Base-by-base conservation (phyloP, 169 alveolate genomes). In the Toxoplasma gondii region DNA sequence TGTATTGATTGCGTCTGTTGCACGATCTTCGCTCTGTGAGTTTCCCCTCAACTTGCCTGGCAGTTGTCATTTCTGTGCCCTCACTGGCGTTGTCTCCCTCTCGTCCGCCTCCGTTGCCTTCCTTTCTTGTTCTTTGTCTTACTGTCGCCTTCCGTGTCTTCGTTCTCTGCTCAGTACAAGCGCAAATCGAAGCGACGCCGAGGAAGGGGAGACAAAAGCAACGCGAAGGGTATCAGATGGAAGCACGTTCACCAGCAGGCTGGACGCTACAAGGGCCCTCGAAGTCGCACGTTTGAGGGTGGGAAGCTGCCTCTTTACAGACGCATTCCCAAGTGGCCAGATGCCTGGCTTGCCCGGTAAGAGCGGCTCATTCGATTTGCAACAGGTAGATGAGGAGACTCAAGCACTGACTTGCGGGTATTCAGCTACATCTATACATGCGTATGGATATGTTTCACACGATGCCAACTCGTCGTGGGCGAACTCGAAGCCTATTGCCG, bases 401-500 rank as follows among this genome's bases (percentile, higher is more conserved):
- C 45, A 17, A 1, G 31, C 34, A 31, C 19, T 17, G 38, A 31
- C 58, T 34, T 38, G 53, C 53, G n/a, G n/a, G 41, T 39, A 39
- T 43, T 24, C 27, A 82, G 38, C 0, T 82, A 44, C 41, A 41
- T 82, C 38, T 41, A 82, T 82, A 82, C 27, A 82, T 82, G 67
- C 16, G 0, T 41, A 27, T 9, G 41, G 5, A 44, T 82, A 82
- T 82, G 41, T 43, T 98, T 98, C 93, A 97, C 99, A 17, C 99
- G 98, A 91, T 98, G 97, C 92, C 99, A 98, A 91, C 95, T 98
- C 88, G 98, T 98, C 36, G 94, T 98, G 92, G 99, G 98, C 93
- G 99, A 97, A 84, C 94, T 98, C 90, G 99, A 98, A 95, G 97
- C 96, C 34, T 98, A 97, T 93, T 98, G 99, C 94, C 96, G 97